Evolutionary conservation across 805 yeast species (phyloP).

Genomic region (Wickerhamomyces bovis): DNA sequence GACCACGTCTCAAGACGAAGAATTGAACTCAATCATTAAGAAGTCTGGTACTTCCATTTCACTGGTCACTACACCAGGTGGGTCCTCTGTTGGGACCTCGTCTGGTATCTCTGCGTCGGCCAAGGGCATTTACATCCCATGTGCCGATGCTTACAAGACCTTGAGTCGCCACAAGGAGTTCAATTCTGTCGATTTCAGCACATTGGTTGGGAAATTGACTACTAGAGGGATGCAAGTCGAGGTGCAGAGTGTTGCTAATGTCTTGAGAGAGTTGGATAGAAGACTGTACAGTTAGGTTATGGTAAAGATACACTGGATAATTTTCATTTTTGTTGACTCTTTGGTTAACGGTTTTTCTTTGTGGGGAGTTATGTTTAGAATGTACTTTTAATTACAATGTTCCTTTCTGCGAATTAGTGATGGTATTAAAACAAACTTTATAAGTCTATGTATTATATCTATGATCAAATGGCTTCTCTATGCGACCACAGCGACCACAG

Average conservation of each 20-base stretch:
- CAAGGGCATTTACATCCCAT: slow-evolving; percentile 64
- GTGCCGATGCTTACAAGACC: slow-evolving; percentile 86
- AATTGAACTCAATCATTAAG: slow-evolving; percentile 18
- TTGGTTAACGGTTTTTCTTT: too few relatives aligned
- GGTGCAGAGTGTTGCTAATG: slow-evolving; percentile 84
- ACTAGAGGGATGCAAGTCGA: slow-evolving; percentile 88
- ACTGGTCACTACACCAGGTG: slow-evolving; percentile 3
- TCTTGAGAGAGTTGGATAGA: slow-evolving; percentile 74
- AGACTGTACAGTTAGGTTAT: slow-evolving; percentile 16
- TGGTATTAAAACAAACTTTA: neutral
- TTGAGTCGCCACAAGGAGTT: slow-evolving; percentile 77
- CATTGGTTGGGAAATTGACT: slow-evolving; percentile 66
- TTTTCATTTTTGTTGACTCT: neutral
- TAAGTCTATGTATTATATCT: neutral
- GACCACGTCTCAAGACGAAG: slow-evolving; percentile 17
- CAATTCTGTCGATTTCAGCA: slow-evolving; percentile 64
- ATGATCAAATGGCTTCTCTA: neutral
- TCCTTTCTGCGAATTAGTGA: neutral
- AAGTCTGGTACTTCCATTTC: slow-evolving; percentile 7
- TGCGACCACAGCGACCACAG: slow-evolving; percentile 11
- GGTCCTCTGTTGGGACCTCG: neutral
- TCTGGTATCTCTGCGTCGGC: slow-evolving; percentile 5
- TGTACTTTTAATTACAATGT: neutral
- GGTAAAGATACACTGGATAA: too few relatives aligned
- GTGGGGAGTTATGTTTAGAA: neutral